These are phyloP conservation scores for Voacanga thouarsii DNA, from an alignment of 257 asterid genomes.

Conservation along the genomic window DNA sequence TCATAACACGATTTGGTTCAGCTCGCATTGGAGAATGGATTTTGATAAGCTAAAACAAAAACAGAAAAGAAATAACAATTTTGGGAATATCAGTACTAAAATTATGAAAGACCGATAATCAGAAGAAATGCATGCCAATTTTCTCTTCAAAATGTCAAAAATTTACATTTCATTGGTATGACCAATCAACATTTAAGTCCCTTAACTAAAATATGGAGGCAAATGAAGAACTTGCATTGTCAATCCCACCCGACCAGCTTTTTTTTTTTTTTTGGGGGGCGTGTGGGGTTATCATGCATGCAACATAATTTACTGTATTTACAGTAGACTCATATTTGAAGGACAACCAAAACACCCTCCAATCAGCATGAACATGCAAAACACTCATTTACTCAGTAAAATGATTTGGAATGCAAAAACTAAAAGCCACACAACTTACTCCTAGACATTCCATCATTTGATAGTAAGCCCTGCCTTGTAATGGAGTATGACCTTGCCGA, in stretches of 20 bases:
- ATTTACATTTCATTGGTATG: neutral
- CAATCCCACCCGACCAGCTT: neutral
- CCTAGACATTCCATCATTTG: slow-evolving; percentile 99
- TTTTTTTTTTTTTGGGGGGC: too few species aligned
- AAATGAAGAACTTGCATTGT: neutral
- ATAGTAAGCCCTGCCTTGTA: slow-evolving; percentile 91
- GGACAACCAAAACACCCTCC: neutral
- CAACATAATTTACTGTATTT: neutral
- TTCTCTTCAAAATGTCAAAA: neutral
- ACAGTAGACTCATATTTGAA: neutral
- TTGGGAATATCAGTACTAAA: neutral
- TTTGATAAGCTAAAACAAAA: slow-evolving; percentile 60
- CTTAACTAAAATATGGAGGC: neutral
- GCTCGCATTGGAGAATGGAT: slow-evolving; percentile 96
- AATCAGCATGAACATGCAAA: neutral
- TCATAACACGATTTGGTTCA: slow-evolving; percentile 73
- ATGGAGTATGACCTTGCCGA: slow-evolving; percentile 90
- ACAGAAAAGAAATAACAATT: slow-evolving; percentile 7
- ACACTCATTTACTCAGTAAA: neutral
- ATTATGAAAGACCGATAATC: neutral
- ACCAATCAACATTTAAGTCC: neutral
- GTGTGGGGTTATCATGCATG: neutral
- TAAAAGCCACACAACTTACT: slow-evolving; percentile 44
- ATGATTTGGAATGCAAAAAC: neutral
- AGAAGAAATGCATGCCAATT: neutral